These are phyloP conservation scores for Volvox reticuliferus DNA, from an alignment of 139 green algal genomes.

Conservation along the genomic window DNA sequence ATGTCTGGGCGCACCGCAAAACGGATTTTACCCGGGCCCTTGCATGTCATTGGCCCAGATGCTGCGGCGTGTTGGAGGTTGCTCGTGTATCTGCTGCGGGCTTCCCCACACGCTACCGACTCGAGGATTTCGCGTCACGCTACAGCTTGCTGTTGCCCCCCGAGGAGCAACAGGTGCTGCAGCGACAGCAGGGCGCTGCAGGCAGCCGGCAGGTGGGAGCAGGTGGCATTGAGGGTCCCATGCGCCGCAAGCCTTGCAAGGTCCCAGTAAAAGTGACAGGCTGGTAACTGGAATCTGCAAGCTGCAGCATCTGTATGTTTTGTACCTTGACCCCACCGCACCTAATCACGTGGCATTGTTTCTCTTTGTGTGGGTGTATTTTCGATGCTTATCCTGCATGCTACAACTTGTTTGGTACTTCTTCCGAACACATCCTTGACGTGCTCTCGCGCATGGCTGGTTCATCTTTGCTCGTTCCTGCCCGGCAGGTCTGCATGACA, in stretches of 20 bases:
- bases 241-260: no score
- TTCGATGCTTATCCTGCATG: neutral
- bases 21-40: no score
- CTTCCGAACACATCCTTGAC: neutral
- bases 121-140: conserved; percentile 85
- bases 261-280: no score
- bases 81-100: conserved; percentile 91
- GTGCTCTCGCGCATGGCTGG: conserved; percentile 1
- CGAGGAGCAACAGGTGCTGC: conserved; percentile 44
- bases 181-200: neutral
- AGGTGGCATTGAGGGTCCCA: neutral
- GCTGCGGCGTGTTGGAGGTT: conserved; percentile 96
- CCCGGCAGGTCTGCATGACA: conserved; percentile 55
- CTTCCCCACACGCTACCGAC: conserved; percentile 91
- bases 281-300: neutral
- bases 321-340: neutral
- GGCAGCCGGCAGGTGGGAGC: conserved; percentile 2
- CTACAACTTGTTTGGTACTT: neutral
- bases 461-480: no score
- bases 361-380: neutral
- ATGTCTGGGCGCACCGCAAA: no score
- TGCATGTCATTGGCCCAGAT: conserved; percentile 50
- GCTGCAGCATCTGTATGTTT: neutral
- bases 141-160: conserved; percentile 83
- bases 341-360: neutral